phyloP scores from a whole-genome alignment of 306 rosid genomes.

The Boehmeria nivea region DNA sequence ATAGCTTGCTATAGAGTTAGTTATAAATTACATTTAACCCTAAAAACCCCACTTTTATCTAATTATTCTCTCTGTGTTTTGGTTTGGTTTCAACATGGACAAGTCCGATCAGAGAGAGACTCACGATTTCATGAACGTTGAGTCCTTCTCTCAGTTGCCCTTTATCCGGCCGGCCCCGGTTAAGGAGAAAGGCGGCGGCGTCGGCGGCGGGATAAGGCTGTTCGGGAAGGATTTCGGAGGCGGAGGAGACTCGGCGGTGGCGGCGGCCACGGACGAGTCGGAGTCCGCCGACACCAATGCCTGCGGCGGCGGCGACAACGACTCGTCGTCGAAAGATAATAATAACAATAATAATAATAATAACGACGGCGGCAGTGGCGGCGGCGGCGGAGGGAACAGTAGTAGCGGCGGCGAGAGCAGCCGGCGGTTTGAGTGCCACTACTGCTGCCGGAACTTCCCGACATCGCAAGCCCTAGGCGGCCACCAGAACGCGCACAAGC shows the following conservation, averaged over 20 bases:
- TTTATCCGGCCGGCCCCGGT: conserved; percentile 72
- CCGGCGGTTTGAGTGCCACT: conserved; percentile 86
- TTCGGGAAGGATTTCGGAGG: conserved; percentile 72
- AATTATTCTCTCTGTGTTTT: background rate
- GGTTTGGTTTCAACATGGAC: conserved; percentile 44
- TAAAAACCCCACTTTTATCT: background rate
- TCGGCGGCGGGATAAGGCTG: conserved; percentile 46
- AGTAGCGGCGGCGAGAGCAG: conserved; percentile 40
- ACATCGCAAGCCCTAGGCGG: conserved; percentile 95
- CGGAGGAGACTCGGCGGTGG: background rate
- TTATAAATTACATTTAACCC: too few species aligned
- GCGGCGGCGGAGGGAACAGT: conserved; percentile 7
- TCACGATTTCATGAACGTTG: conserved; percentile 90
- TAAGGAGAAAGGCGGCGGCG: conserved; percentile 49
- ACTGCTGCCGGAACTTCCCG: conserved; percentile 90
- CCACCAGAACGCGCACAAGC: conserved; percentile 90
- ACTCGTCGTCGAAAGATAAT: background rate
- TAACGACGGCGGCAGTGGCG: conserved; percentile 21
- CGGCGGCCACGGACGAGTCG: conserved; percentile 21
- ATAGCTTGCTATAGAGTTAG: too few species aligned
- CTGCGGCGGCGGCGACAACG: conserved; percentile 20
- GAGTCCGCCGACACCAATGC: conserved; percentile 32
- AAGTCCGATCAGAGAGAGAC: conserved; percentile 60
- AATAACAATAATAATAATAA: conserved; percentile 12
- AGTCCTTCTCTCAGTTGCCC: conserved; percentile 92